Base-by-base conservation (phyloP, 345 rosid species). In the Mangifera indica region DNA sequence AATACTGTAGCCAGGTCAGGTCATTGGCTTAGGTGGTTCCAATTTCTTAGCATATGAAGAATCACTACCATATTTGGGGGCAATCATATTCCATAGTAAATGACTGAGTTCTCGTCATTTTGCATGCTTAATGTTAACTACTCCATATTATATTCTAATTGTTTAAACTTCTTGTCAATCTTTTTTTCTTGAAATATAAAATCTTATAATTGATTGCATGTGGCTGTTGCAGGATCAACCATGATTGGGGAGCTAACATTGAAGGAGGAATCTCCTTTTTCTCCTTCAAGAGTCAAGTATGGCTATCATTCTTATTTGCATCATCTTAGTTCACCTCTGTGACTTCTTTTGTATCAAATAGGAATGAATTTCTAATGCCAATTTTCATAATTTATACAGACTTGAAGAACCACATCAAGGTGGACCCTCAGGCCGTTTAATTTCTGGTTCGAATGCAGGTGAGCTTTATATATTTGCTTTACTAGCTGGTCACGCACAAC, bases 271-370 rank as follows among this genome's bases (percentile, higher is more conserved):
- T 87, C 91, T 65, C 86, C 76, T 0, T 84, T 91, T 86, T 86
- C 97, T 73, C 93, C 97, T 78, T 83, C 98, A 56, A 88, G 93
- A 84, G 91, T 87, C 84, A 95, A 95, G 99, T 91, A 91, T 63
- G 91, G 58, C 42, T 73, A 52, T 56, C 21, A 7, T 61, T 72
- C 60, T 12, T 69, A 44, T 54, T 73, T 79, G 20, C 54, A 26
- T 67, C 48, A 4, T 76, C 20, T 65, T 70, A 34, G 42, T 60
- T 32, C 66, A 60, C 61, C 58, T 66, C 40, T 18, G 34, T 24
- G 13, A 62, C 32, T 29, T 29, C 65, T 70, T 26, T 3, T 58
- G 29, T 56, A 18, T 59, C 42, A 55, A 14, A 25, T 17, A 18
- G 44, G 14, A 45, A 58, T 1, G 32, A 61, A 45, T n/a, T 34